Base-by-base conservation (phyloP, 2,329 filamentous ascomycete genomes). In the Triangularia verruculosa region DNA sequence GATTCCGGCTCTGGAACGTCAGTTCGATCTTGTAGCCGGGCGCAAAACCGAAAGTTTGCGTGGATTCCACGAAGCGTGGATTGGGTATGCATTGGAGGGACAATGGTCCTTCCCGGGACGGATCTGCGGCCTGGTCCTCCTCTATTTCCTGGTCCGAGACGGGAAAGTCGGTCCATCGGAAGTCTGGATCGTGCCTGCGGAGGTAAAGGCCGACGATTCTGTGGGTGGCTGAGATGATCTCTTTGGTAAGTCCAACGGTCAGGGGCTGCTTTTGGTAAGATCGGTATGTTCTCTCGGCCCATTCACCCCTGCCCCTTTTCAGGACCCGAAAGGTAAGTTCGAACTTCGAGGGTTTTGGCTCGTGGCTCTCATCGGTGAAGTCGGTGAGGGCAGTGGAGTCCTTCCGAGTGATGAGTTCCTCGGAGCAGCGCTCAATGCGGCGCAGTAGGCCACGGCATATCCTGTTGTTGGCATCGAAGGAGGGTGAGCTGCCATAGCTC, bases 351-450 rank as follows among this genome's bases (percentile, higher is more conserved):
- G 79, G 74, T 66, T 83, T 84, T 39, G 71, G 71, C 51, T 72
- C 67, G 8, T 72, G 70, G 12, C 67, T 64, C 8, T 65, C 68
- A 8, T 68, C 67, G 51, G 66, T 71, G 64, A 70, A 68, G 32
- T 74, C 73, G 53, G 79, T 77, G 17, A 82, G 74, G 13, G 83
- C 83, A 28, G 70, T 72, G 15, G 79, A 78, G 70, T 85, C 83
- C 65, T 78, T 79, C 63, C 83, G 79, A 24, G 82, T 84, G 69
- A 85, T 80, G 62, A 85, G 75, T 71, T 85, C 83, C 47, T 79
- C 72, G 63, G 78, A 80, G 74, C 80, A 82, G 70, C 84, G 80
- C 67, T 82, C 78, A 53, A 85, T 76, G 43, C 81, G 80, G 27
- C 78, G 77, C 12, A 84, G 70, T n/a, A 85, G 71, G 1, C 78